Evolutionary conservation across 495 filamentous ascomycete genomes (phyloP).

Genomic region (Penicillium paxilli): DNA sequence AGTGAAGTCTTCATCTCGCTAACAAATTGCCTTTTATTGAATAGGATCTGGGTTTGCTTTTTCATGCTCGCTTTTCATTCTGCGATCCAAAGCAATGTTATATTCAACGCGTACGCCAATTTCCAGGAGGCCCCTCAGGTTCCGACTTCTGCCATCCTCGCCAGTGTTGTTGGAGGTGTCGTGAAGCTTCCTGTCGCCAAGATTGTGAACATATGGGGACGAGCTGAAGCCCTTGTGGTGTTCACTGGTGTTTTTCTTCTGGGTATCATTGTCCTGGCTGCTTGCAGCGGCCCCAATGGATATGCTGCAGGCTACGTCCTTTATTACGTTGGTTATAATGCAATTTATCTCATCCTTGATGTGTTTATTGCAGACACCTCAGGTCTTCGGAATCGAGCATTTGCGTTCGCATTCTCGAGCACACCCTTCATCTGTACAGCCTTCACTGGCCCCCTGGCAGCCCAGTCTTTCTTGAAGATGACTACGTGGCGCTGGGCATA

Average conservation of each 20-base stretch:
- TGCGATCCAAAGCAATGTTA: slow-evolving; percentile 27
- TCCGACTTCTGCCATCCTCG: slow-evolving; percentile 27
- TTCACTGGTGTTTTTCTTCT: slow-evolving; percentile 16
- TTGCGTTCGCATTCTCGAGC: slow-evolving; percentile 55
- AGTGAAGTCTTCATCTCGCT: slow-evolving; percentile 11
- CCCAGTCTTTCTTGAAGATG: slow-evolving; percentile 45
- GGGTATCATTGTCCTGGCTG: slow-evolving; percentile 45
- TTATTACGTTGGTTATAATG: slow-evolving; percentile 55
- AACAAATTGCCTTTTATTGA: not conserved
- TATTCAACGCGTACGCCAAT: slow-evolving; percentile 32
- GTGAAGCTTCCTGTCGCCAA: slow-evolving; percentile 63
- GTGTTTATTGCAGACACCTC: slow-evolving; percentile 48
- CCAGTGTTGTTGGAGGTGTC: slow-evolving; percentile 59
- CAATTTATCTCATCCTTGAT: slow-evolving; percentile 49
- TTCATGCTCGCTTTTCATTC: slow-evolving; percentile 35
- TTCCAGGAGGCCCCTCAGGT: slow-evolving; percentile 33
- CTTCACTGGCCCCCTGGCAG: slow-evolving; percentile 27
- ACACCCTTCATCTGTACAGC: slow-evolving; percentile 54
- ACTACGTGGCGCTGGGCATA: slow-evolving; percentile 61
- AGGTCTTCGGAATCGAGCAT: slow-evolving; percentile 54
- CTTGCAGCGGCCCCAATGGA: slow-evolving; percentile 37
- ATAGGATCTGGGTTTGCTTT: slow-evolving; percentile 37
- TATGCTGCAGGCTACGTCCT: slow-evolving; percentile 50
- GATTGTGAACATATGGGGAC: slow-evolving; percentile 63
- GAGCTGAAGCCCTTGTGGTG: slow-evolving; percentile 40